Conservation (phyloP, 2,329 filamentous ascomycete species). For the Nigrospora oryzae region DNA sequence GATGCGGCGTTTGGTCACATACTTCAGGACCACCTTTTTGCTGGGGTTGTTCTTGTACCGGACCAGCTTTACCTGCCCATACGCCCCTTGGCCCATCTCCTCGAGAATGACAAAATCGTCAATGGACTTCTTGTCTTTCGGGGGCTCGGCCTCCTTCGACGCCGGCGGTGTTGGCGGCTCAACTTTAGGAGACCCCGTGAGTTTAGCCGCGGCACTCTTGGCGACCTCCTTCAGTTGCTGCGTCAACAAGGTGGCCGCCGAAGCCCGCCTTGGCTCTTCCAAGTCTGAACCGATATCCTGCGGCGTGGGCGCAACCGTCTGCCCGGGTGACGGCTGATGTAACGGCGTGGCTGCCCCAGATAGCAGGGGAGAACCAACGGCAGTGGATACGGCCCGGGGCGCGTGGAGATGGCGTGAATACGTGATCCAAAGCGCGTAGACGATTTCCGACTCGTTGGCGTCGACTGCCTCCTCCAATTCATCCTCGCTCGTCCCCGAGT, state of each 20-base stretch:
- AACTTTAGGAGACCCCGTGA: slow-evolving; percentile 29
- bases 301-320: slow-evolving; percentile 51
- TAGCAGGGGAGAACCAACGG: slow-evolving; percentile 54
- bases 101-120: slow-evolving; percentile 87
- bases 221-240: slow-evolving; percentile 50
- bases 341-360: slow-evolving; percentile 63
- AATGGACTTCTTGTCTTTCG: slow-evolving; percentile 67
- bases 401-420: slow-evolving; percentile 91
- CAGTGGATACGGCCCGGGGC: slow-evolving; percentile 41
- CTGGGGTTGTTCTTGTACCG: slow-evolving; percentile 68
- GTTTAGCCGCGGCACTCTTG: slow-evolving; percentile 42
- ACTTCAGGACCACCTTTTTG: slow-evolving; percentile 90
- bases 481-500: slow-evolving; percentile 18
- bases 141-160: slow-evolving; percentile 25
- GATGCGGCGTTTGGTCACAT: slow-evolving; percentile 93
- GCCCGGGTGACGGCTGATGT: slow-evolving; percentile 71
- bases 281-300: slow-evolving; percentile 47
- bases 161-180: slow-evolving; percentile 18
- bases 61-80: slow-evolving; percentile 93
- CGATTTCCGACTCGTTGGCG: slow-evolving; percentile 59
- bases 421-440: slow-evolving; percentile 94
- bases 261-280: slow-evolving; percentile 35
- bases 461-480: slow-evolving; percentile 35
- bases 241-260: slow-evolving; percentile 40
- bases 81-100: slow-evolving; percentile 97